Percentiles rank a stretch among this genome's conserved stretches.
Conservation (phyloP, 169 alveolate species). For the Eimeria brunetti region DNA sequence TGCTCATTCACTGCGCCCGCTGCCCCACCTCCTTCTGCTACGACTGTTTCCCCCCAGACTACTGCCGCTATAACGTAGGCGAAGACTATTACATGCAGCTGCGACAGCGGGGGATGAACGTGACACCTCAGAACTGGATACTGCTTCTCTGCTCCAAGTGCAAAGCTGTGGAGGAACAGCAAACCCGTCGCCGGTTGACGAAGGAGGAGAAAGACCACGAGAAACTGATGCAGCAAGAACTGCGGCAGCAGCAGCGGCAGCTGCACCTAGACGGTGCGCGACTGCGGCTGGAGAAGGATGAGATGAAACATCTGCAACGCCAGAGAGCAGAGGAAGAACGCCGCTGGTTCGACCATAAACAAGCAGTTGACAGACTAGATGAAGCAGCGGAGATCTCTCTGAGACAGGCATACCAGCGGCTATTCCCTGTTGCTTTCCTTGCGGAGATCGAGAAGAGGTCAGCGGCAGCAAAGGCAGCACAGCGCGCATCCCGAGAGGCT, state of each 20-base stretch:
- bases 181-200: slow-evolving; percentile 90
- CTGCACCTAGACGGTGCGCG: slow-evolving; percentile 70
- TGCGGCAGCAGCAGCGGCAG: slow-evolving; percentile 85
- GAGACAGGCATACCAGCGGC: slow-evolving; percentile 80
- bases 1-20: slow-evolving; percentile 94
- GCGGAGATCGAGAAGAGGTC: slow-evolving; percentile 73
- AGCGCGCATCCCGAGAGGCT: slow-evolving; percentile 73
- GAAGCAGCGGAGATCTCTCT: slow-evolving; percentile 71
- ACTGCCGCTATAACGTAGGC: slow-evolving; percentile 81
- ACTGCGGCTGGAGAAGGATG: slow-evolving; percentile 71
- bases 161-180: slow-evolving; percentile 94
- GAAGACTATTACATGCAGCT: slow-evolving; percentile 92
- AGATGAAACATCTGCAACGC: slow-evolving; percentile 52
- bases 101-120: slow-evolving; percentile 92
- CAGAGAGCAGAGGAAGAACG: slow-evolving; percentile 85
- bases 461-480: slow-evolving; percentile 77
- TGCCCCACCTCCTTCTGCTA: slow-evolving; percentile 95
- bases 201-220: slow-evolving; percentile 90
- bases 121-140: slow-evolving; percentile 92
- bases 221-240: slow-evolving; percentile 82
- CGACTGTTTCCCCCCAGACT: slow-evolving; percentile 95
- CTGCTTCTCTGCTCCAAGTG: slow-evolving; percentile 93
- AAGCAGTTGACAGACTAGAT: slow-evolving; percentile 70
- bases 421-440: slow-evolving; percentile 79
- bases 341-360: slow-evolving; percentile 73